Evolutionary conservation across 768 basidiomycete genomes (phyloP).

Genomic region (Leucocoprinus birnbaumii): DNA sequence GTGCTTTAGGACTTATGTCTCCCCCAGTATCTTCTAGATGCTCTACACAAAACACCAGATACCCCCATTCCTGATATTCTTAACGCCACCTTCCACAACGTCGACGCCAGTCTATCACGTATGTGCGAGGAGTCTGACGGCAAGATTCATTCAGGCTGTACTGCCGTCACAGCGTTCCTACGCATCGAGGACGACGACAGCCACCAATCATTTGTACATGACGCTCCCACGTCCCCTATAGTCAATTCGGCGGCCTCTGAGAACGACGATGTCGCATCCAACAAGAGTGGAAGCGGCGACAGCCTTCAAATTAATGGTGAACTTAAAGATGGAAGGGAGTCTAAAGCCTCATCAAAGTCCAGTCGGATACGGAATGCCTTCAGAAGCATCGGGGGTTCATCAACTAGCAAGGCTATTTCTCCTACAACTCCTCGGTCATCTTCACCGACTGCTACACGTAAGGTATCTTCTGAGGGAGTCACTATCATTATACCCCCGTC

Average conservation of each 20-base stretch:
- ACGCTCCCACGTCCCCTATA: constrained; percentile 25
- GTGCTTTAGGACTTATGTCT: not conserved
- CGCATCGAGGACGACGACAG: constrained; percentile 84
- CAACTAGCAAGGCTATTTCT: constrained; percentile 25
- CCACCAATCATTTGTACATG: constrained; percentile 60
- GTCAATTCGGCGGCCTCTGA: constrained; percentile 32
- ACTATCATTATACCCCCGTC: constrained; percentile 42
- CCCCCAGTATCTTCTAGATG: constrained; percentile 54
- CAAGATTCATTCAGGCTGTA: constrained; percentile 95
- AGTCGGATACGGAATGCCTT: constrained; percentile 56
- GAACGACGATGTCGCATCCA: constrained; percentile 28
- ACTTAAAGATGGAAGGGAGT: constrained; percentile 30
- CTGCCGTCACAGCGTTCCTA: constrained; percentile 93
- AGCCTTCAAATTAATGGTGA: constrained; percentile 32
- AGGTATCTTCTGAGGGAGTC: constrained; percentile 25
- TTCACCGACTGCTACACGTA: constrained; percentile 28
- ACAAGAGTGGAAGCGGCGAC: constrained; percentile 40
- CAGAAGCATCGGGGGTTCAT: constrained; percentile 43
- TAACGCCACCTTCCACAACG: constrained; percentile 92
- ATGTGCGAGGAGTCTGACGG: constrained; percentile 87
- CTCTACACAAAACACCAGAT: constrained; percentile 57
- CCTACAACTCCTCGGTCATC: constrained; percentile 32
- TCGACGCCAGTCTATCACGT: constrained; percentile 79
- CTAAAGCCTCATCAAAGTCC: constrained; percentile 32
- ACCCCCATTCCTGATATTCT: constrained; percentile 80